phyloP scores from a whole-genome alignment of 2,329 filamentous ascomycete genomes.

The Alternaria ventricosa region DNA sequence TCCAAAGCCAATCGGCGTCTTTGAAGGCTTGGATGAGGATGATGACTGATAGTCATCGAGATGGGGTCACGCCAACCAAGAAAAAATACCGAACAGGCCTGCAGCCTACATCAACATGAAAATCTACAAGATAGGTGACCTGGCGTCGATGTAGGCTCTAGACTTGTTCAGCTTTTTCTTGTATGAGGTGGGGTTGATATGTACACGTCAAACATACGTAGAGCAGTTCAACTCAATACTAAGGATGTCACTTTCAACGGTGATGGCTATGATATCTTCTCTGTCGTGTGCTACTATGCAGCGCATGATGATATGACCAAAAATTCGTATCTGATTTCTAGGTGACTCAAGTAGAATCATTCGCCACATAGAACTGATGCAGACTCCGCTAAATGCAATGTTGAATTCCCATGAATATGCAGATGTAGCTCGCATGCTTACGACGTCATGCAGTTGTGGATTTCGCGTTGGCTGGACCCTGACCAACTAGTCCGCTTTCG shows the following conservation, averaged over 20 bases:
- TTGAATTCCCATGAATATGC: not conserved
- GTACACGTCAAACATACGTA: not conserved
- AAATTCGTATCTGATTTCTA: not conserved
- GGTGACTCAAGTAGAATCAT: not conserved
- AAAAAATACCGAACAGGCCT: too few relatives aligned
- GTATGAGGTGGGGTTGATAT: not conserved
- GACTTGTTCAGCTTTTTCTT: too few relatives aligned
- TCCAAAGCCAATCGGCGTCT: constrained; percentile 5
- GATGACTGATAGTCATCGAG: not conserved
- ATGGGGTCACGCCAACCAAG: not conserved
- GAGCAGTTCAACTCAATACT: not conserved
- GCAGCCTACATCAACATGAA: too few relatives aligned
- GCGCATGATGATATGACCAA: not conserved
- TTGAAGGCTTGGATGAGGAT: constrained; percentile 8
- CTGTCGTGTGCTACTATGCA: not conserved
- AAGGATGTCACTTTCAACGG: not conserved
- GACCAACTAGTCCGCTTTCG: not conserved
- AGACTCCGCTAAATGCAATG: not conserved
- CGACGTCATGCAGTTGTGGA: not conserved
- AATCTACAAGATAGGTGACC: too few relatives aligned
- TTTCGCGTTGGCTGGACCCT: not conserved
- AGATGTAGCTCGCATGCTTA: not conserved
- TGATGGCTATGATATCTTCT: not conserved
- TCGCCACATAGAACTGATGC: not conserved
- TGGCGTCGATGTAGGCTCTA: too few relatives aligned